These are phyloP conservation scores for Bocquillonia castaneifolia DNA, from an alignment of 441 rosid genomes.

Conservation along the genomic window DNA sequence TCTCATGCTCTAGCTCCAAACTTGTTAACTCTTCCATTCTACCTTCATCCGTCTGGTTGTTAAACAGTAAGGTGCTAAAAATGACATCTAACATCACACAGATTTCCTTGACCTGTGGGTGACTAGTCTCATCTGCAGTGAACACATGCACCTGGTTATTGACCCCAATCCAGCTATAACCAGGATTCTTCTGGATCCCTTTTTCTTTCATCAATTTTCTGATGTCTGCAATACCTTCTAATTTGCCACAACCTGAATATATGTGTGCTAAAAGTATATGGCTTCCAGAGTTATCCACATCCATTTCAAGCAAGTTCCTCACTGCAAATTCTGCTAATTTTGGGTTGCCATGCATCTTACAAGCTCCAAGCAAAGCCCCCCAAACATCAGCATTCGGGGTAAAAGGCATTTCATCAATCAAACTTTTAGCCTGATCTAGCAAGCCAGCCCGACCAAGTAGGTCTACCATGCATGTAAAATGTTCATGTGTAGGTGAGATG, in stretches of 20 bases:
- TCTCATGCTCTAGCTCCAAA: background rate
- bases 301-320: conserved; percentile 23
- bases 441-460: conserved; percentile 27
- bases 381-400: conserved; percentile 23
- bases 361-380: conserved; percentile 31
- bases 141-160: conserved; percentile 20
- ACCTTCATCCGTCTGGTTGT: background rate
- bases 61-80: background rate
- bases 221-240: conserved; percentile 22
- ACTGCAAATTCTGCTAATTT: conserved; percentile 26
- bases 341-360: conserved; percentile 21
- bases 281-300: conserved; percentile 15
- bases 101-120: conserved; percentile 19
- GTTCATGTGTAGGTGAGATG: conserved; percentile 21
- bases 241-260: conserved; percentile 23
- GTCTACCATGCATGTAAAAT: conserved; percentile 31
- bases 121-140: conserved; percentile 19
- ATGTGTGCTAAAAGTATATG: conserved; percentile 23
- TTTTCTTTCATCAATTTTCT: conserved; percentile 26
- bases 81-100: conserved; percentile 9
- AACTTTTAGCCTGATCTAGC: conserved; percentile 24
- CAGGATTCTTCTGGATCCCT: conserved; percentile 20
- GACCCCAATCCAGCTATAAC: conserved; percentile 30
- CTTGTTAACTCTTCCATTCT: background rate
- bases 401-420: conserved; percentile 27